Evolutionary conservation across 2,329 filamentous ascomycete species (phyloP).

Genomic region (Coleophoma cylindrospora): DNA sequence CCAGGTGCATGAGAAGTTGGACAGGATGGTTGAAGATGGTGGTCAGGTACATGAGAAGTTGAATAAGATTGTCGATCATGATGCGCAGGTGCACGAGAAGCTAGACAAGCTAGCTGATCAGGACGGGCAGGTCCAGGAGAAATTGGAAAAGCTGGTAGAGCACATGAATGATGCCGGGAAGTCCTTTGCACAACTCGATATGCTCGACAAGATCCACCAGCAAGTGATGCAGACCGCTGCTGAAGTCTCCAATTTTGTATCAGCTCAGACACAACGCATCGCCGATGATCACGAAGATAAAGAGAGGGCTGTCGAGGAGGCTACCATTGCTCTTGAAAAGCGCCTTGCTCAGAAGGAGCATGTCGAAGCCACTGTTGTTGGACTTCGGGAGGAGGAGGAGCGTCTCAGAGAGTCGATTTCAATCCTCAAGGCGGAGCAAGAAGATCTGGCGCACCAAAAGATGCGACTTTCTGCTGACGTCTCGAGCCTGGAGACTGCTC

Average conservation of each 20-base stretch:
- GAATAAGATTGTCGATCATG: slow-evolving; percentile 51
- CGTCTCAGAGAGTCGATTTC: slow-evolving; percentile 52
- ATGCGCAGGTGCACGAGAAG: slow-evolving; percentile 41
- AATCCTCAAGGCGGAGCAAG: slow-evolving; percentile 53
- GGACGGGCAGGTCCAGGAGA: slow-evolving; percentile 53
- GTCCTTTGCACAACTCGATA: slow-evolving; percentile 70
- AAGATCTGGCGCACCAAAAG: slow-evolving; percentile 73
- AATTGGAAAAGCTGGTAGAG: slow-evolving; percentile 51
- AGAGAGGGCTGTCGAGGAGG: slow-evolving; percentile 75
- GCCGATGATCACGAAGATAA: slow-evolving; percentile 73
- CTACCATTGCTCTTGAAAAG: slow-evolving; percentile 75
- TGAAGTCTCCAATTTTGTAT: slow-evolving; percentile 79
- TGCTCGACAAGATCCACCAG: slow-evolving; percentile 82
- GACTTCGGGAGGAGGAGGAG: slow-evolving; percentile 54
- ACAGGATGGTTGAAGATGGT: slow-evolving; percentile 47
- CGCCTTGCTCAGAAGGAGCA: slow-evolving; percentile 62
- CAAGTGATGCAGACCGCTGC: slow-evolving; percentile 81
- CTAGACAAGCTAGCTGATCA: slow-evolving; percentile 62
- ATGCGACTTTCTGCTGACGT: slow-evolving; percentile 78
- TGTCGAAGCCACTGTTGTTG: slow-evolving; percentile 45
- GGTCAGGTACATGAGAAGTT: slow-evolving; percentile 48
- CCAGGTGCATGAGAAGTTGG: slow-evolving; percentile 51
- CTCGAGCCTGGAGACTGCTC: slow-evolving; percentile 83
- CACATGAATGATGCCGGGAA: slow-evolving; percentile 63
- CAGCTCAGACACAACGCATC: slow-evolving; percentile 69